Evolutionary conservation across 2,329 filamentous ascomycete genomes (phyloP), one percentile per base, ranked within the genome.

Genomic region (Endothia cerciana): DNA sequence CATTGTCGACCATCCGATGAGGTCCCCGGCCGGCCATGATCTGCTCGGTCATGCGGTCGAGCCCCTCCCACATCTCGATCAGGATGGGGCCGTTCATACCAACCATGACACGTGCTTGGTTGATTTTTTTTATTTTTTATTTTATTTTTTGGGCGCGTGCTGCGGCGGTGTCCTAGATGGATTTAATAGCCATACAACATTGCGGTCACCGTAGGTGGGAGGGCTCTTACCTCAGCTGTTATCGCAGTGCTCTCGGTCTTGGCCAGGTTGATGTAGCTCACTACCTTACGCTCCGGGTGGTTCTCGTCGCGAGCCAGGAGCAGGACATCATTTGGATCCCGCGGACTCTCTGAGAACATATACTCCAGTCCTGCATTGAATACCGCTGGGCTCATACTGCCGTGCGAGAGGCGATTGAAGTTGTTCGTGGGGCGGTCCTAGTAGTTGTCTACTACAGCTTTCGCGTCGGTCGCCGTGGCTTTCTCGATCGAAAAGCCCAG

Each of bases 181-280:
- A 28, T 51, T 51, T 6, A 51, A 13, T 13, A 5, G 13, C 13
- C 22, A 13, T 51, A 25, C 13, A 28, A 10, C 10, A 10, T 15
- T 51, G 47, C 17, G 25, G 28, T 17, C 11, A 17, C 10, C 15
- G 28, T 28, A 30, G 13, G 11, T 28, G 1, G n/a, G 15, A 25
- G 13, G 28, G 10, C 1, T 5, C 43, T 60, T 59, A 65, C 64
- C 64, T 65, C 60, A 11, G 56, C 25, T n/a, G 53, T 63, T 53
- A 60, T 59, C 5, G 25, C 22, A 3, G 25, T 22, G 45, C 58
- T 15, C n/a, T 60, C 60, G 28, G 30, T 47, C 64, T 40, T 30
- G 8, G 45, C 55, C n/a, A 65, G 60, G 60, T 65, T 65, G n/a
- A 65, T 43, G n/a, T 63, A 65, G 55, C 53, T 63, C 41, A 65